Conservation (phyloP, 2,329 filamentous ascomycete species). For the Aspergillus amoenus region DNA sequence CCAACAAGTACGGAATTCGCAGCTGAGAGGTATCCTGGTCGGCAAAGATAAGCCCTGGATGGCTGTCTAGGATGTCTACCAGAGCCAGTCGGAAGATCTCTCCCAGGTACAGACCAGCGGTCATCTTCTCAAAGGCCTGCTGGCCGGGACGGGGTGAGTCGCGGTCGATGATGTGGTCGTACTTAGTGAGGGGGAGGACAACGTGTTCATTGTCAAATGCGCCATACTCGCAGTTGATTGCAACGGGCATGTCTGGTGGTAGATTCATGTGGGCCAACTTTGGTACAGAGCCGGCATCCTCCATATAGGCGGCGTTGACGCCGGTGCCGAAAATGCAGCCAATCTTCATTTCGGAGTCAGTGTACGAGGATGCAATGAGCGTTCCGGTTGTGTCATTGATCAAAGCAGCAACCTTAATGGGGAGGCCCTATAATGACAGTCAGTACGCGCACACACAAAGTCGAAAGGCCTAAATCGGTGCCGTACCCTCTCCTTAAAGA, state of each 20-base stretch:
- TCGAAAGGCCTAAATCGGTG: slow-evolving; percentile 1
- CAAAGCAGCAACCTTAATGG: slow-evolving; percentile 87
- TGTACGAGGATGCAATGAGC: slow-evolving; percentile 93
- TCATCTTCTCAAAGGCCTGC: slow-evolving; percentile 98
- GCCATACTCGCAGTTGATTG: slow-evolving; percentile 97
- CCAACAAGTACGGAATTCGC: slow-evolving; percentile 82
- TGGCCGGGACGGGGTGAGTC: slow-evolving; percentile 90
- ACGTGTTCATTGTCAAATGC: slow-evolving; percentile 93
- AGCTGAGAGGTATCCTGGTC: slow-evolving; percentile 78
- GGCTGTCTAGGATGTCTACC: slow-evolving; percentile 79
- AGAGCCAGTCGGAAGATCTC: slow-evolving; percentile 90
- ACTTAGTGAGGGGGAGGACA: slow-evolving; percentile 80
- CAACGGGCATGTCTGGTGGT: slow-evolving; percentile 78
- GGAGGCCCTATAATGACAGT: slow-evolving; percentile 62
- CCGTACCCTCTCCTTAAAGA: slow-evolving; percentile 66
- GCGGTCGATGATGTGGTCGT: slow-evolving; percentile 84
- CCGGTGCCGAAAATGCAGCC: slow-evolving; percentile 98
- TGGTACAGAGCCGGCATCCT: slow-evolving; percentile 83
- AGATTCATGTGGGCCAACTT: slow-evolving; percentile 93
- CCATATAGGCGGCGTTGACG: slow-evolving; percentile 98
- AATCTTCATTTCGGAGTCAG: slow-evolving; percentile 88
- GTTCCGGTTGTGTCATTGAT: slow-evolving; percentile 99
- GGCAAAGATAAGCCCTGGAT: slow-evolving; percentile 73
- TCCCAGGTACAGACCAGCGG: slow-evolving; percentile 88
- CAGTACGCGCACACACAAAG: slow-evolving; percentile 8